Evolutionary conservation across 768 basidiomycete genomes (phyloP).

Genomic region (Tulasnella sp.): DNA sequence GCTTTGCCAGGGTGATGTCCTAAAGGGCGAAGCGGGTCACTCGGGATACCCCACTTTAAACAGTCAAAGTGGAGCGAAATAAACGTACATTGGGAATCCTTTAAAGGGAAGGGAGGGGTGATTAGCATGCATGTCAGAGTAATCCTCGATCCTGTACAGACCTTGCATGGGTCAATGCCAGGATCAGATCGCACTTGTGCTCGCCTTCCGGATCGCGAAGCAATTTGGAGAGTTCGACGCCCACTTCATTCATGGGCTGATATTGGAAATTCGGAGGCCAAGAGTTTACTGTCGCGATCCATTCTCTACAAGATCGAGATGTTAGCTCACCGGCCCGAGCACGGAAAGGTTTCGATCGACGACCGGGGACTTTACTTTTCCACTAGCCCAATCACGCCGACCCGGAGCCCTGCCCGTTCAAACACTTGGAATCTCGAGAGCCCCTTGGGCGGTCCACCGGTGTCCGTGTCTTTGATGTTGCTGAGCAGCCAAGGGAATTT

Average conservation of each 20-base stretch:
- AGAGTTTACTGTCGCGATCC: constrained; percentile 81
- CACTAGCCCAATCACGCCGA: constrained; percentile 83
- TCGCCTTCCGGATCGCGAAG: constrained; percentile 69
- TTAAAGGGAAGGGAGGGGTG: constrained; percentile 26
- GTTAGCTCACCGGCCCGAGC: not conserved
- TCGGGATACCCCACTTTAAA: too few species aligned
- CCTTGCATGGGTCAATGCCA: constrained; percentile 83
- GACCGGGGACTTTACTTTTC: constrained; percentile 60
- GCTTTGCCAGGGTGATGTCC: constrained; percentile 70
- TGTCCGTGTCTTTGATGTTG: constrained; percentile 72
- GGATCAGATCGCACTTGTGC: constrained; percentile 71
- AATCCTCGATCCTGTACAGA: constrained; percentile 34
- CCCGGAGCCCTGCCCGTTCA: constrained; percentile 62
- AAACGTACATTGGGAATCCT: constrained; percentile 36
- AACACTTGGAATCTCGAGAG: constrained; percentile 61
- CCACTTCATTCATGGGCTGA: constrained; percentile 68
- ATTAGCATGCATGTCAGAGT: not conserved
- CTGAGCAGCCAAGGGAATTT: constrained; percentile 87
- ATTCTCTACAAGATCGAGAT: constrained; percentile 53
- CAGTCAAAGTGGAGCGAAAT: too few species aligned
- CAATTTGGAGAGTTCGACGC: constrained; percentile 62
- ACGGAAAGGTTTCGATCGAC: not conserved
- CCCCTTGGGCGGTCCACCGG: constrained; percentile 56
- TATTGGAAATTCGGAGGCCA: constrained; percentile 82
- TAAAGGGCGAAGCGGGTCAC: constrained; percentile 34